Base-by-base conservation (phyloP, 345 rosid species). In the Streptanthus diversifolius region DNA sequence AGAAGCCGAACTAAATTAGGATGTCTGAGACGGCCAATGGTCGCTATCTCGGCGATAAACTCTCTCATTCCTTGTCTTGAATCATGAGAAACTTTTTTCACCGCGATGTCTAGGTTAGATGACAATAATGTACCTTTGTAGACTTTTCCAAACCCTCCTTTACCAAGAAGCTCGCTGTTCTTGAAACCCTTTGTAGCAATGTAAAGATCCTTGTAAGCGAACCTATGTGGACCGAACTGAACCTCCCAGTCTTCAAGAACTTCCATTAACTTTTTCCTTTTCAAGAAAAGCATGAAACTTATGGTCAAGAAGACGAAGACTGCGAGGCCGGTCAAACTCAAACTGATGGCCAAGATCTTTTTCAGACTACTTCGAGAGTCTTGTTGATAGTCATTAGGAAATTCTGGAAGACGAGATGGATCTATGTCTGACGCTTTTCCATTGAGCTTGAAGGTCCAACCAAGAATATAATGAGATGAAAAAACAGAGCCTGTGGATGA, bases 371-470 rank as follows among this genome's bases (percentile, higher is more conserved):
- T 70, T 24, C 3, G 29, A 25, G 29, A 25, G 29, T 25, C 3
- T 17, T 7, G 7, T 25, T 29, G 56, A 32, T 10, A 12, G 18
- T 22, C 14, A 24, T 7, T 68, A 5, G 90, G 91, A 82, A 83
- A 70, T 13, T 35, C 40, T 1, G 91, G 90, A 60, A 90, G 89
- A 48, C 70, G 70, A 32, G 87, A 82, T 4, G 76, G 35, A 17
- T 72, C 63, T 1, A 88, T 57, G 5, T 69, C 58, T 39, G 75
- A 36, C 40, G 84, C 81, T 75, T 27, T 63, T 18, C 87, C 86
- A 37, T 78, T 85, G 58, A 36, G 40, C 39, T 53, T 82, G 68
- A 81, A 87, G 44, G 87, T 85, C 90, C 96, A 88, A 12, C 83
- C 86, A 8, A 85, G 78, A 32, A 87, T 55, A 40, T 82, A 85